Evolutionary conservation across 371 early-diverging fungal species (phyloP), one percentile per base, ranked within the genome.

Genomic region (Sporodiniella umbellata): DNA sequence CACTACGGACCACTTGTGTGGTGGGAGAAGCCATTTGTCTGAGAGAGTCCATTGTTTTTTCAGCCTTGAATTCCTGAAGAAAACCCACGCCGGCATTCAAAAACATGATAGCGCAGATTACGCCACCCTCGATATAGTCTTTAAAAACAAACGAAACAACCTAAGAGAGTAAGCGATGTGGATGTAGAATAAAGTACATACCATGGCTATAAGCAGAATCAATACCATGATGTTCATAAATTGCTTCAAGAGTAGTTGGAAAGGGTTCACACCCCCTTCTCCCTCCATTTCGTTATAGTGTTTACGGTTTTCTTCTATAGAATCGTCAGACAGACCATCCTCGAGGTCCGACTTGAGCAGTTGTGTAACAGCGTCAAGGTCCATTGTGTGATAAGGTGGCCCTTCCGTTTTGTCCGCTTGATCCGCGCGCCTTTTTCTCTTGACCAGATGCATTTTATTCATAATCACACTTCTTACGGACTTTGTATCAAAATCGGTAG

Each of bases 1-100:
- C 92, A 58, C 87, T 82, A 48, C 96, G 90, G 51, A 96, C 67
- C 10, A 94, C 95, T 33, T 76, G 78, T 35, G 75, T 81, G 22
- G 88, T 84, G 15, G 93, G 94, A 8, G 94, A 93, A 14, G 87
- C 79, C 73, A 94, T 81, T 39, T 88, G 84, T 47, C 90, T 75
- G 25, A 95, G 78, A 23, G 94, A 90, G 49, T 94, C 93, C 85
- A 95, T 80, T 8, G 95, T 92, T 51, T 89, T 84, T 70, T 93
- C 93, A 12, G 96, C 93, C 49, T 89, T 86, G 62, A 74, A 89
- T 65, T 95, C 96, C 72, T 95, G 95, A 43, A 83, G 66, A 54
- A 93, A 92, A 7, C 95, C 95, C 47, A 95, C 87, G 10, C 81
- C 62, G 18, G 90, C 84, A 63, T 94, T 95, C 33, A 90, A 52